Percentiles rank a stretch among this genome's conserved stretches.
phyloP scores from a whole-genome alignment of 441 rosid genomes.

The Croton laevigatus region DNA sequence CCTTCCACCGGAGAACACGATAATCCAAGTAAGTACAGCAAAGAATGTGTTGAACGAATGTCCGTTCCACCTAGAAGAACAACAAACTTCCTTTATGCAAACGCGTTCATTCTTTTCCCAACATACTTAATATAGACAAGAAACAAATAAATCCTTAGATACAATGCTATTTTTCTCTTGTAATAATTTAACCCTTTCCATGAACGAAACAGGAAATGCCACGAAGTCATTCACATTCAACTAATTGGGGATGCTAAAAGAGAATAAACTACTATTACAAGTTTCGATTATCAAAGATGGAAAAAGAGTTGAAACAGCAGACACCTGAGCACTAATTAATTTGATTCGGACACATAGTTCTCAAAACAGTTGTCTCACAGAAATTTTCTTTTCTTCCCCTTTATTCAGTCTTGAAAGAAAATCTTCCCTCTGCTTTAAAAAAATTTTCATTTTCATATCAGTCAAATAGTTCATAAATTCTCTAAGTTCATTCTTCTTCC shows the following conservation, averaged over 20 bases:
- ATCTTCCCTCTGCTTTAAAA: background rate
- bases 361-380: background rate
- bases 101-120: background rate
- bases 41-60: constrained; percentile 3
- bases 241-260: background rate
- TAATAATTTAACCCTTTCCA: background rate
- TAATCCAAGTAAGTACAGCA: constrained; percentile 12
- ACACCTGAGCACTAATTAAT: background rate
- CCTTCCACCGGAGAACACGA: background rate
- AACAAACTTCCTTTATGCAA: constrained; percentile 3
- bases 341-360: background rate
- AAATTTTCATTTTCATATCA: background rate
- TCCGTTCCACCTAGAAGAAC: background rate
- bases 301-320: background rate
- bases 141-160: background rate
- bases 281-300: background rate
- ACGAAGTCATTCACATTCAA: background rate
- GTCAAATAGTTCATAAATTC: background rate
- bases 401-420: background rate
- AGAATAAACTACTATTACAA: background rate
- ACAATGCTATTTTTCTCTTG: background rate
- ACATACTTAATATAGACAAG: background rate
- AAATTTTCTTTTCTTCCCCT: background rate
- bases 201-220: background rate
- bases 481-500: constrained; percentile 1